Conservation (phyloP, 2,329 filamentous ascomycete species). For the Monilinia laxa region DNA sequence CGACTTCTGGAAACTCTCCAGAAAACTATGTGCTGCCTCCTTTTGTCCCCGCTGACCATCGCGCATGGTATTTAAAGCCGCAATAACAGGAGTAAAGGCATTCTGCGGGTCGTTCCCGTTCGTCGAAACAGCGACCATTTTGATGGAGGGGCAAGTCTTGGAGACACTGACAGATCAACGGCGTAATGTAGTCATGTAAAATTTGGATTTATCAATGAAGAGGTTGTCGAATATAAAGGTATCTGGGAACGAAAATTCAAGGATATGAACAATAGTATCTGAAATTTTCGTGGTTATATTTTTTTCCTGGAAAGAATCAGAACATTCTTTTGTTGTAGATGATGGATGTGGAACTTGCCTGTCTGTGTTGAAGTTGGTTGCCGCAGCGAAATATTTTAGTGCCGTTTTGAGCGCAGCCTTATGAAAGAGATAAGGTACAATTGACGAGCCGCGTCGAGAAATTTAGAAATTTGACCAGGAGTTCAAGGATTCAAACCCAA, state of each 20-base stretch:
- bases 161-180: conserved; percentile 23
- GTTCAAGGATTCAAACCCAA: conserved; percentile 18
- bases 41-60: conserved; percentile 80
- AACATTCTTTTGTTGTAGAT: conserved; percentile 19
- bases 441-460: conserved; percentile 16
- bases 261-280: background rate
- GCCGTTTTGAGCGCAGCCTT: conserved; percentile 20
- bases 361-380: conserved; percentile 15
- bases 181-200: conserved; percentile 24
- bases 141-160: conserved; percentile 36
- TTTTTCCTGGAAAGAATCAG: conserved; percentile 19
- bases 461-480: conserved; percentile 14
- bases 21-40: conserved; percentile 84
- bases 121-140: conserved; percentile 42
- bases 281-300: background rate
- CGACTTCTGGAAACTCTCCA: conserved; percentile 97
- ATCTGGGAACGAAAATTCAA: background rate
- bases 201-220: conserved; percentile 5
- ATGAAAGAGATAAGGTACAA: conserved; percentile 5
- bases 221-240: background rate
- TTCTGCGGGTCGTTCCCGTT: conserved; percentile 63
- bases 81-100: conserved; percentile 80
- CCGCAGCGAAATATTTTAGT: conserved; percentile 23
- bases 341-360: background rate
- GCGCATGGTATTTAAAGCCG: conserved; percentile 89